Evolutionary conservation across 2,329 filamentous ascomycete species (phyloP).

Genomic region (Ceratocystis colombiana): DNA sequence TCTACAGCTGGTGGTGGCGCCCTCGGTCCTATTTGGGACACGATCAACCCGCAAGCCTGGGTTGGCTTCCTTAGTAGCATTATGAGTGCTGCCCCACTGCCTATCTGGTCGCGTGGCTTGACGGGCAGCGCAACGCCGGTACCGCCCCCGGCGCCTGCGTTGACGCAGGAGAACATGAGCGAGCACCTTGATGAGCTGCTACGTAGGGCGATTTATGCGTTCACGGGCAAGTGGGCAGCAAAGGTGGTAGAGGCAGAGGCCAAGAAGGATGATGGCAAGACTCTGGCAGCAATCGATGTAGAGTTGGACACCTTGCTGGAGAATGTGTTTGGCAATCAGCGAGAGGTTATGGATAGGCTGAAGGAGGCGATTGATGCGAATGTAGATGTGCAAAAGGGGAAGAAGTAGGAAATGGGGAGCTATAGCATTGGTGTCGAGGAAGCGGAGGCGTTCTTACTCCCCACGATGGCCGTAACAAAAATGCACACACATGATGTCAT

Average conservation of each 20-base stretch:
- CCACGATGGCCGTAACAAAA: not conserved
- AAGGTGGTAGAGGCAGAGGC: slow-evolving; percentile 42
- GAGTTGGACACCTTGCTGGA: slow-evolving; percentile 49
- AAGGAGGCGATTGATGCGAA: slow-evolving; percentile 52
- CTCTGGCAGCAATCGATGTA: slow-evolving; percentile 43
- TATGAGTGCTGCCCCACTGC: slow-evolving; percentile 38
- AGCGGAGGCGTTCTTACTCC: not conserved
- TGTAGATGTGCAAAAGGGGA: slow-evolving; percentile 43
- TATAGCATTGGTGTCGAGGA: slow-evolving; percentile 23
- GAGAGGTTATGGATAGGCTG: slow-evolving; percentile 49
- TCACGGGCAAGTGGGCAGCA: slow-evolving; percentile 50
- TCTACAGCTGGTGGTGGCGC: slow-evolving; percentile 33
- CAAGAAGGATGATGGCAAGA: slow-evolving; percentile 41
- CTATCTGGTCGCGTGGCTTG: slow-evolving; percentile 37
- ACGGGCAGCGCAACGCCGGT: slow-evolving; percentile 33
- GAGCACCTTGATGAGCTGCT: slow-evolving; percentile 55
- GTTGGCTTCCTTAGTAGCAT: slow-evolving; percentile 50
- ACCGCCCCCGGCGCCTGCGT: slow-evolving; percentile 17
- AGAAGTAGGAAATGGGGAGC: slow-evolving; percentile 33
- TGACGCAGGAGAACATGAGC: slow-evolving; percentile 48
- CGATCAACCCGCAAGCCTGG: slow-evolving; percentile 48
- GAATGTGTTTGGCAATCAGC: slow-evolving; percentile 49
- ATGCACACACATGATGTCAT: not conserved
- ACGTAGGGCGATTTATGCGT: slow-evolving; percentile 52
- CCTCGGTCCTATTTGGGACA: slow-evolving; percentile 55